These are phyloP conservation scores for Sporothrix brasiliensis DNA, from an alignment of 2,329 filamentous ascomycete species.

Conservation along the genomic window DNA sequence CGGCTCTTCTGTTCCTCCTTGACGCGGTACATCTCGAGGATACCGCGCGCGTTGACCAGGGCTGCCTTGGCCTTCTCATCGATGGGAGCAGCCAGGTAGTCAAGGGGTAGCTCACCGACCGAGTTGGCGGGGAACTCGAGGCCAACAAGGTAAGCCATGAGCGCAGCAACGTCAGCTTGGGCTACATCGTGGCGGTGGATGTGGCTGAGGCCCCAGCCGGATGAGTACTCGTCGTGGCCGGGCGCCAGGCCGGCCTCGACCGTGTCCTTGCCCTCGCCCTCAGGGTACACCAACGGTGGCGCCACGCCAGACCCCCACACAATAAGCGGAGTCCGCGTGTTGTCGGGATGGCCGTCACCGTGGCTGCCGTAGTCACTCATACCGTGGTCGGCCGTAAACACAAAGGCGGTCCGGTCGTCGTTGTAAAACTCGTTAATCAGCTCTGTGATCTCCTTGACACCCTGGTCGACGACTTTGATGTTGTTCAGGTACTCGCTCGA, in stretches of 20 bases:
- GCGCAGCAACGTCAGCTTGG: constrained; percentile 89
- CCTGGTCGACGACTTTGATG: constrained; percentile 89
- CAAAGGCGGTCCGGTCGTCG: constrained; percentile 83
- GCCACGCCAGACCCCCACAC: constrained; percentile 92
- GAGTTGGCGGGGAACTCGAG: constrained; percentile 94
- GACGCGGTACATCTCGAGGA: constrained; percentile 93
- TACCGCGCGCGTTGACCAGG: constrained; percentile 79
- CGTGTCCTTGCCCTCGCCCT: constrained; percentile 36
- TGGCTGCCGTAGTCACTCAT: constrained; percentile 99
- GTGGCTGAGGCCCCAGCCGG: constrained; percentile 81
- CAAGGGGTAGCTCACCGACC: constrained; percentile 85
- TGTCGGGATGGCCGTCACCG: constrained; percentile 95
- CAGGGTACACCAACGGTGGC: constrained; percentile 63
- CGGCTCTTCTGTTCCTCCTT: constrained; percentile 85
- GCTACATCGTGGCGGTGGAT: constrained; percentile 86
- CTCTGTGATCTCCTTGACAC: constrained; percentile 79
- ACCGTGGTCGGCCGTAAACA: constrained; percentile 97
- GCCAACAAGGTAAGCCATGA: constrained; percentile 92
- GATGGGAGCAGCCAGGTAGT: constrained; percentile 72
- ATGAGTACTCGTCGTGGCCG: constrained; percentile 89
- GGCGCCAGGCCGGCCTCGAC: constrained; percentile 55
- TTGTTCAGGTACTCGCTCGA: constrained; percentile 95
- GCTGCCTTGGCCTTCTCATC: constrained; percentile 82
- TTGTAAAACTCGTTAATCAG: constrained; percentile 84
- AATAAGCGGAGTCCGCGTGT: constrained; percentile 90